Base-by-base conservation (phyloP, 1,139 yeast species). In the Yamadazyma buinensis region DNA sequence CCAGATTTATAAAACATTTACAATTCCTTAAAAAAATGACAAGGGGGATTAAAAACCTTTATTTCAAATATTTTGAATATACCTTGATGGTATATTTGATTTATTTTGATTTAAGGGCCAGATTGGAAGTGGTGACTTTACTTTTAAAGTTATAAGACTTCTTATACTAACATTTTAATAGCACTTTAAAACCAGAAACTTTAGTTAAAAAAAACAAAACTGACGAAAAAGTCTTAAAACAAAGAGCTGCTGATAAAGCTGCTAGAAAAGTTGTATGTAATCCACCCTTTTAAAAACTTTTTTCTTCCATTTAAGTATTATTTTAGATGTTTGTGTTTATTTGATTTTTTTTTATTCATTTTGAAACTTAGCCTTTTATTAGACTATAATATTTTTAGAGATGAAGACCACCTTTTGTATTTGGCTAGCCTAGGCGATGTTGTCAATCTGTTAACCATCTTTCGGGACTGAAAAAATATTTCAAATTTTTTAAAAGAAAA, bases 361-460 rank as follows among this genome's bases (percentile, higher is more conserved):
- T n/a, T n/a, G n/a, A n/a, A n/a, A n/a, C n/a, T n/a, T n/a, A n/a
- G n/a, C n/a, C n/a, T n/a, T n/a, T n/a, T n/a, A n/a, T n/a, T n/a
- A n/a, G n/a, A n/a, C 25, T 23, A 23, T 5, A 7, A 21, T 23
- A 41, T 37, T 43, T 43, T 46, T 46, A 67, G 80, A 77, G 86
- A 80, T 79, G 86, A 77, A 63, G 42, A 64, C 71, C 71, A 72
- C 61, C 69, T 60, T 30, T 59, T 67, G 72, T 66, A 67, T 74
- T 77, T 61, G 87, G 79, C 94, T 83, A 84, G 94, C 86, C 64
- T 51, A 56, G 76, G 87, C 96, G 57, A 83, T 88, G 96, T 65
- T 82, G 96, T 86, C 90, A 66, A 81, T 79, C 75, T 31, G 84
- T 83, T 82, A 87, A 88, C 97, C 97, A 88, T 88, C 97, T 88